These are phyloP conservation scores for Candida easanensis DNA, from an alignment of 805 yeast genomes.

Conservation along the genomic window DNA sequence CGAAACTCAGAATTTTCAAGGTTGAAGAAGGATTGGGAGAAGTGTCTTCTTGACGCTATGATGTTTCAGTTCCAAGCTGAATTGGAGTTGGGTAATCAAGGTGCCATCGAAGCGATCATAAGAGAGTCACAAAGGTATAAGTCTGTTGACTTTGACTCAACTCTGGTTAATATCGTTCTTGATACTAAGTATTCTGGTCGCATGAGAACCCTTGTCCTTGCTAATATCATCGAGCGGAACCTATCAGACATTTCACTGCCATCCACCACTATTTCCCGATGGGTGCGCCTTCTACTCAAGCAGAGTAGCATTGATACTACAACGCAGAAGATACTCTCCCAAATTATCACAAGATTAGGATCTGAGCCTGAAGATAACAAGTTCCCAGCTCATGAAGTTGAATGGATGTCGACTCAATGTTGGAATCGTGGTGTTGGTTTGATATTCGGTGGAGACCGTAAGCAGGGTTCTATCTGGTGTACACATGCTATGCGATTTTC, in stretches of 20 bases:
- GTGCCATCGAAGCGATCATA: slow-evolving; percentile 21
- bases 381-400: slow-evolving; percentile 30
- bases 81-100: slow-evolving; percentile 23
- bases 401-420: slow-evolving; percentile 34
- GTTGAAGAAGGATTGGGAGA: slow-evolving; percentile 18
- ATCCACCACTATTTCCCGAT: slow-evolving; percentile 25
- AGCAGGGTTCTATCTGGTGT: slow-evolving; percentile 30
- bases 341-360: slow-evolving; percentile 10
- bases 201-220: slow-evolving; percentile 20
- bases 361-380: slow-evolving; percentile 4
- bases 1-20: slow-evolving; percentile 11
- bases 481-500: slow-evolving; percentile 28
- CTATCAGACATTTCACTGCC: slow-evolving; percentile 13
- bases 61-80: slow-evolving; percentile 27
- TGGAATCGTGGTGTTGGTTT: slow-evolving; percentile 39
- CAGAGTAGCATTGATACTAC: slow-evolving; percentile 5
- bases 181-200: slow-evolving; percentile 19
- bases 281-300: slow-evolving; percentile 30
- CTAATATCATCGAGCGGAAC: slow-evolving; percentile 25
- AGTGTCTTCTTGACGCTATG: slow-evolving; percentile 24
- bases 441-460: slow-evolving; percentile 21
- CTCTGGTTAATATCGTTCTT: slow-evolving; percentile 22
- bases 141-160: slow-evolving; percentile 22
- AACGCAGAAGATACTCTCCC: slow-evolving; percentile 12
- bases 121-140: slow-evolving; percentile 17